Conservation (phyloP, 2,329 filamentous ascomycete species). For the Calcarisporium arbuscula region DNA sequence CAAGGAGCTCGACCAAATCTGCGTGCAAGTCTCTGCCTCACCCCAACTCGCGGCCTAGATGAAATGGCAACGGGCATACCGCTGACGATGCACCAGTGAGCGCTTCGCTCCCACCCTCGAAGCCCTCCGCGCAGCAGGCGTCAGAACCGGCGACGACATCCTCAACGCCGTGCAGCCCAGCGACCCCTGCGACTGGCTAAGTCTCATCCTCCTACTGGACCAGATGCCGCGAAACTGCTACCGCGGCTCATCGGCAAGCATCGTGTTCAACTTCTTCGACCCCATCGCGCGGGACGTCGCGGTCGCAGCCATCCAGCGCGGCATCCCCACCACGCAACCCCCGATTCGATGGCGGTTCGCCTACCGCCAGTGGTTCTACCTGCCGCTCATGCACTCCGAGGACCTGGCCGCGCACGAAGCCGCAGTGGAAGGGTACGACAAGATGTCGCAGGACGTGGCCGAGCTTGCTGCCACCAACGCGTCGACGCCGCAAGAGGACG, state of each 20-base stretch:
- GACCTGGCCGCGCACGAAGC: constrained; percentile 36
- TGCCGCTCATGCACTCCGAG: constrained; percentile 57
- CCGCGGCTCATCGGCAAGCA: constrained; percentile 36
- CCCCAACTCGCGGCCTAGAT: background rate
- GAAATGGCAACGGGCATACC: background rate
- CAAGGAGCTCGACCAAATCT: constrained; percentile 26
- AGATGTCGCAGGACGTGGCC: constrained; percentile 26
- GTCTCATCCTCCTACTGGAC: constrained; percentile 52
- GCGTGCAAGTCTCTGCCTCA: constrained; percentile 22
- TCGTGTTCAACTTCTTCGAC: constrained; percentile 51
- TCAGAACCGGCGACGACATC: constrained; percentile 22
- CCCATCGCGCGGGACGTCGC: constrained; percentile 42
- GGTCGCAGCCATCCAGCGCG: constrained; percentile 23
- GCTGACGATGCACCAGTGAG: constrained; percentile 13
- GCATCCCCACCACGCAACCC: constrained; percentile 20
- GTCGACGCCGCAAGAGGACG: no score
- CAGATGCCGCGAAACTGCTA: constrained; percentile 58
- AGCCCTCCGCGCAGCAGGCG: constrained; percentile 20
- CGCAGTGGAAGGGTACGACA: constrained; percentile 23
- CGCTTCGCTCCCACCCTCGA: constrained; percentile 26
- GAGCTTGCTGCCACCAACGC: constrained; percentile 19
- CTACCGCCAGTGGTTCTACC: constrained; percentile 49
- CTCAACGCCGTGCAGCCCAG: constrained; percentile 19
- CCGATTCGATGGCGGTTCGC: constrained; percentile 26
- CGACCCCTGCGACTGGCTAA: constrained; percentile 33